Evolutionary conservation across 1,284 basidiomycete genomes (phyloP).

Genomic region (Heimioporus retisporus): DNA sequence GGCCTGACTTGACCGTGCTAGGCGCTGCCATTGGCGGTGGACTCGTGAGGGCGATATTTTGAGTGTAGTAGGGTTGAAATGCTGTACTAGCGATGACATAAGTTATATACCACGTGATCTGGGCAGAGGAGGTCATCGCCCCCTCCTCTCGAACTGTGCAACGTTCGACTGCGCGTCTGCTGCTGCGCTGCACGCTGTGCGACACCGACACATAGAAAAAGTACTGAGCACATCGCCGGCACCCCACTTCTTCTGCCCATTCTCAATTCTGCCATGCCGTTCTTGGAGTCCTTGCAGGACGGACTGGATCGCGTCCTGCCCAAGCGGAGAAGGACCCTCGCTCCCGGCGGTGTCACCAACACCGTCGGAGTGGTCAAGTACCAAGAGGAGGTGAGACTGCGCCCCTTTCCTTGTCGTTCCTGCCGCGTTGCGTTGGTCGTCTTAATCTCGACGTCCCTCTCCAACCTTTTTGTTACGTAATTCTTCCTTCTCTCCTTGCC

Average conservation of each 20-base stretch:
- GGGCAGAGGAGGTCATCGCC: background rate
- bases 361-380: conserved; percentile 70
- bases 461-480: conserved; percentile 61
- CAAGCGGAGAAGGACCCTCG: conserved; percentile 12
- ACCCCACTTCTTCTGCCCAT: background rate
- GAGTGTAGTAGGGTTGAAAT: conserved; percentile 13
- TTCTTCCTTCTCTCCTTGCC: conserved; percentile 52
- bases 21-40: conserved; percentile 62
- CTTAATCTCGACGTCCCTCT: conserved; percentile 32
- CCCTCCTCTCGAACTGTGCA: background rate
- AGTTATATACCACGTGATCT: conserved; percentile 34
- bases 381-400: conserved; percentile 73
- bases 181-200: conserved; percentile 18
- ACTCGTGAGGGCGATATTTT: conserved; percentile 55
- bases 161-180: conserved; percentile 29
- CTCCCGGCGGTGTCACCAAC: conserved; percentile 61
- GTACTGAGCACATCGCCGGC: conserved; percentile 11
- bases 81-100: conserved; percentile 25
- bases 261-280: conserved; percentile 22
- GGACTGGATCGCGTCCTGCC: conserved; percentile 44
- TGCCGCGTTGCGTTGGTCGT: conserved; percentile 22
- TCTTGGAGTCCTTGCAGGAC: conserved; percentile 40
- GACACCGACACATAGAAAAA: too few relatives aligned
- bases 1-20: conserved; percentile 26
- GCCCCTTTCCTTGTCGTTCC: conserved; percentile 14